Evolutionary conservation across 2,329 filamentous ascomycete species (phyloP).

Genomic region (Penicillium sp.): DNA sequence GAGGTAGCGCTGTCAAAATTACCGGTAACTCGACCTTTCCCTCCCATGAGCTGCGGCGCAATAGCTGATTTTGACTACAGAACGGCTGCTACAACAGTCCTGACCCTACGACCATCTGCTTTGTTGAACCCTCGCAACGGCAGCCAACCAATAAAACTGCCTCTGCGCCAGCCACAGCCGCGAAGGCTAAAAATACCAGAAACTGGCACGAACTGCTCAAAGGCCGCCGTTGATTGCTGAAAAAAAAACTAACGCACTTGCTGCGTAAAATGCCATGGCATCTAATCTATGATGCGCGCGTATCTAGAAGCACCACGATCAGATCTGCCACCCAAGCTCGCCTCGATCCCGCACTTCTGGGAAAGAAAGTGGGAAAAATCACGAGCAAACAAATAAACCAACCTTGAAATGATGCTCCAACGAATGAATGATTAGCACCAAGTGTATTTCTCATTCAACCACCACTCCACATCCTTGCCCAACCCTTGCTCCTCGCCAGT

Average conservation of each 20-base stretch:
- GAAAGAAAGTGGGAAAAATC: slow-evolving; percentile 1
- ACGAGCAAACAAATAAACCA: slow-evolving; percentile 8
- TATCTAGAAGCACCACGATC: slow-evolving; percentile 20
- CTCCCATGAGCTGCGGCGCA: background rate
- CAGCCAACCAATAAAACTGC: slow-evolving; percentile 29
- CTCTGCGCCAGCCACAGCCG: slow-evolving; percentile 20
- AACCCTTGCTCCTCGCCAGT: slow-evolving; percentile 40
- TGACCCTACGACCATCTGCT: slow-evolving; percentile 39
- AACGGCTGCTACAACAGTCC: slow-evolving; percentile 34
- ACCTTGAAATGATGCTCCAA: slow-evolving; percentile 4
- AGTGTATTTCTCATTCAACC: slow-evolving; percentile 49
- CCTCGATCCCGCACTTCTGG: slow-evolving; percentile 1
- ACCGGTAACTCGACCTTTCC: slow-evolving; percentile 22
- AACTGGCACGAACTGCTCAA: slow-evolving; percentile 48
- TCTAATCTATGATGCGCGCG: slow-evolving; percentile 16
- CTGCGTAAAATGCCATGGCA: slow-evolving; percentile 7
- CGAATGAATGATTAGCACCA: slow-evolving; percentile 42
- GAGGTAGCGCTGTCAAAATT: slow-evolving; percentile 36
- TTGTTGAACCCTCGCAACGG: slow-evolving; percentile 31
- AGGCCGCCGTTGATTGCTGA: slow-evolving; percentile 27
- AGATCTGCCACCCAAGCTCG: slow-evolving; percentile 18
- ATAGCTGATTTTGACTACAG: slow-evolving; percentile 18
- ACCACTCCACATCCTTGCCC: slow-evolving; percentile 45
- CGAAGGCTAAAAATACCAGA: slow-evolving; percentile 36
- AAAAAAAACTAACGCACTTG: slow-evolving; percentile 1